Evolutionary conservation across 2,329 filamentous ascomycete species (phyloP).

Genomic region (Colletotrichum sp.): DNA sequence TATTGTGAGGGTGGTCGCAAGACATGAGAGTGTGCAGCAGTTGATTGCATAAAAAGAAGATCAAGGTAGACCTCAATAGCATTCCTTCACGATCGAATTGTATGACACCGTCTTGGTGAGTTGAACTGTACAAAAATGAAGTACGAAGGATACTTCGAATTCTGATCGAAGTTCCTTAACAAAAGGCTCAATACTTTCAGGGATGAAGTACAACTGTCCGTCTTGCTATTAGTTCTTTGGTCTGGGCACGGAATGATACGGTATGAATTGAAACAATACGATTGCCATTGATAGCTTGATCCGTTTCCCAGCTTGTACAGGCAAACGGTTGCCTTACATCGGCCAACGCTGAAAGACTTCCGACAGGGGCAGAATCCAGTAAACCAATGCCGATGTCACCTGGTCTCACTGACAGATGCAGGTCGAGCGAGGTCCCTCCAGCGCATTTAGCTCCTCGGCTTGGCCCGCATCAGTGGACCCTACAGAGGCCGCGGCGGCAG

Average conservation of each 20-base stretch:
- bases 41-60: not conserved
- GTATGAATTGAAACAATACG: not conserved
- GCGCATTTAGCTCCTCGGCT: conserved; percentile 19
- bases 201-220: not conserved
- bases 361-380: not conserved
- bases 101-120: not conserved
- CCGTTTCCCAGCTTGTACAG: not conserved
- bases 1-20: not conserved
- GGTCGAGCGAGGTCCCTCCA: not conserved
- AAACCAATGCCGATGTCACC: not conserved
- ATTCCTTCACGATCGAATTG: not conserved
- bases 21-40: not conserved
- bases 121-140: not conserved
- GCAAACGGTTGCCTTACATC: not conserved
- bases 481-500: conserved; percentile 11
- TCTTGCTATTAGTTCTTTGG: not conserved
- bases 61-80: not conserved
- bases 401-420: conserved; percentile 1
- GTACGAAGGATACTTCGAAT: not conserved
- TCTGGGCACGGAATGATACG: not conserved
- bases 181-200: not conserved
- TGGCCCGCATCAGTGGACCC: conserved; percentile 20
- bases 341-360: not conserved
- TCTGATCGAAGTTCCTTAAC: not conserved
- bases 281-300: not conserved